These are phyloP conservation scores for Murraya koenigii DNA, from an alignment of 345 rosid genomes.

Conservation along the genomic window DNA sequence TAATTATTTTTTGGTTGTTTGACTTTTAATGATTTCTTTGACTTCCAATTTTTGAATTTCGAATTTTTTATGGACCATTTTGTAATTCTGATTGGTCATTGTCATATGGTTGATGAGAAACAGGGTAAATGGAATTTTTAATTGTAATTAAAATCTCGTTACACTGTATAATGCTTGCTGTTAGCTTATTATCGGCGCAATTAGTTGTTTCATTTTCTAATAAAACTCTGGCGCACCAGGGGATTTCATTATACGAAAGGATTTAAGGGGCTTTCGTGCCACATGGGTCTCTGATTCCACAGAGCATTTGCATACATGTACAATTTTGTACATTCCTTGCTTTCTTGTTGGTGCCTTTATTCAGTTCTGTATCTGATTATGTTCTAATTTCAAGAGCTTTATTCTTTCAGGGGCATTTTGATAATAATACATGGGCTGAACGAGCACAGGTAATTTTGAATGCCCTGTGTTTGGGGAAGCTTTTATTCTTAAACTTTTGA, in stretches of 20 bases:
- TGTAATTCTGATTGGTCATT: not conserved
- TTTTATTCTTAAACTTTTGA: not conserved
- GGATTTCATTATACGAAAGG: not conserved
- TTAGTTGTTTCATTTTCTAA: not conserved
- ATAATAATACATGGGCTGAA: slow-evolving; percentile 88
- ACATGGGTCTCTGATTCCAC: slow-evolving; percentile 2
- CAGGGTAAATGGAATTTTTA: not conserved
- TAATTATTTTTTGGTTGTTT: slow-evolving; percentile 1
- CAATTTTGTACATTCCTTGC: not conserved
- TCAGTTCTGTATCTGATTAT: not conserved
- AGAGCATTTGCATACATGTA: slow-evolving; percentile 13
- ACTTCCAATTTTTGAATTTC: not conserved
- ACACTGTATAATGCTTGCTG: not conserved
- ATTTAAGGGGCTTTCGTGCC: slow-evolving; percentile 10
- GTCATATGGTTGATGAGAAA: not conserved
- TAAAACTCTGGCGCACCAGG: not conserved
- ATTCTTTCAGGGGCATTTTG: slow-evolving; percentile 72
- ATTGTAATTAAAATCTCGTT: not conserved
- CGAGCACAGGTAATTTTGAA: slow-evolving; percentile 75
- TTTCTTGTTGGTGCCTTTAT: not conserved
- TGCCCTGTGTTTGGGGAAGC: not conserved
- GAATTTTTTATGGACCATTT: not conserved
- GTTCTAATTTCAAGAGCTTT: not conserved
- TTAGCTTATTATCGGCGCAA: not conserved
- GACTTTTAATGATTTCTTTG: not conserved